phyloP scores from a whole-genome alignment of 2,329 filamentous ascomycete genomes.

The Alternaria tenuissima region DNA sequence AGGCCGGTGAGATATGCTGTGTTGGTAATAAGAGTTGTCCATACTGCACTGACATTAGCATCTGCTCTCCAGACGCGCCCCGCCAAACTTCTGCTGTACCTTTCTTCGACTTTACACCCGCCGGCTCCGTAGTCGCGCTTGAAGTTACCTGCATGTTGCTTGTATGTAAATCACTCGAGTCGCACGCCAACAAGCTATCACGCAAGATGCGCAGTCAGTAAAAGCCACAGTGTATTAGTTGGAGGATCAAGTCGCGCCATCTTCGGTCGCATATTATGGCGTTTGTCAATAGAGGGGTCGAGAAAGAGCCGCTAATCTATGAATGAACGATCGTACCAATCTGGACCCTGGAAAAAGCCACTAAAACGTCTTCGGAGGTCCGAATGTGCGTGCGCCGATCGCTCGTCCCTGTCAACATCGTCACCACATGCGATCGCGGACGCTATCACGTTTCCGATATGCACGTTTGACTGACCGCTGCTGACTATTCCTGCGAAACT shows the following conservation, averaged over 20 bases:
- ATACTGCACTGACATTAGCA: constrained; percentile 64
- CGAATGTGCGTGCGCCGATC: constrained; percentile 29
- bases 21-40: constrained; percentile 89
- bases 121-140: constrained; percentile 13
- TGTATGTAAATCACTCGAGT: background rate
- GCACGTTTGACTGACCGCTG: constrained; percentile 6
- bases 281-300: constrained; percentile 23
- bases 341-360: constrained; percentile 5
- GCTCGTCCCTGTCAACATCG: constrained; percentile 39
- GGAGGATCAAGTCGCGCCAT: constrained; percentile 7
- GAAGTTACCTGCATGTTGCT: constrained; percentile 11
- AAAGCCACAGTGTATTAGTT: background rate
- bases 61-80: constrained; percentile 4
- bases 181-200: constrained; percentile 1
- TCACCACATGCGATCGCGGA: constrained; percentile 44
- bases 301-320: constrained; percentile 15
- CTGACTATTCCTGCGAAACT: constrained; percentile 6
- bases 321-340: constrained; percentile 15
- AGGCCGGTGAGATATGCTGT: constrained; percentile 82
- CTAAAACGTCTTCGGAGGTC: constrained; percentile 1
- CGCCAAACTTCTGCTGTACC: constrained; percentile 32
- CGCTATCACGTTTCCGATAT: constrained; percentile 43
- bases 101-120: constrained; percentile 49
- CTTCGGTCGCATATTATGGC: background rate
- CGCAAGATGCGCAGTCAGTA: background rate